These are phyloP conservation scores for Hymenotorrendiella dingleyae DNA, from an alignment of 2,329 filamentous ascomycete species.

Conservation along the genomic window DNA sequence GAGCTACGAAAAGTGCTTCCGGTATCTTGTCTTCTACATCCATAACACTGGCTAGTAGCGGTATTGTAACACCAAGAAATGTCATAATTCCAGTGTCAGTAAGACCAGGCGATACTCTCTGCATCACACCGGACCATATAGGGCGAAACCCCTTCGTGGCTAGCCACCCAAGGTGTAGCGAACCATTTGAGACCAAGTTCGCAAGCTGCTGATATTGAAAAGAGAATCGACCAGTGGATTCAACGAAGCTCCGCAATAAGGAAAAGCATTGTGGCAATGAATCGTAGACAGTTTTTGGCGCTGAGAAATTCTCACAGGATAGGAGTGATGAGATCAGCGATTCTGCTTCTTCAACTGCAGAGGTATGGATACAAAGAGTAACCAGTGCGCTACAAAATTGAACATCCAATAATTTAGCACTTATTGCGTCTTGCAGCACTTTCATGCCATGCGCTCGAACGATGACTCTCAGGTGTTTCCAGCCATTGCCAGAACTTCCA, in stretches of 20 bases:
- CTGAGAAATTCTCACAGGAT: conserved; percentile 31
- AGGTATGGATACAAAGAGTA: conserved; percentile 35
- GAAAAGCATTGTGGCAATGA: conserved; percentile 29
- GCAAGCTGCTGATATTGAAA: conserved; percentile 36
- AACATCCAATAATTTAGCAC: conserved; percentile 37
- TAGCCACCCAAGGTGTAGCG: conserved; percentile 40
- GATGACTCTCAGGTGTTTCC: conserved; percentile 40
- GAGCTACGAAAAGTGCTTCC: conserved; percentile 13
- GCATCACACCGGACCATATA: conserved; percentile 37
- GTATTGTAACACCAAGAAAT: conserved; percentile 34
- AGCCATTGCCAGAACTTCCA: conserved; percentile 36
- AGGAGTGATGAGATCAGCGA: conserved; percentile 35
- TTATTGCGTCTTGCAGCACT: conserved; percentile 38
- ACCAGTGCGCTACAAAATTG: conserved; percentile 37
- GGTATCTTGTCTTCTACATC: neutral
- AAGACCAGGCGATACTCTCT: conserved; percentile 30
- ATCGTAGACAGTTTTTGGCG: conserved; percentile 30
- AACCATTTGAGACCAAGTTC: conserved; percentile 30
- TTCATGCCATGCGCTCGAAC: conserved; percentile 42
- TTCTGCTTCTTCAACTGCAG: conserved; percentile 36
- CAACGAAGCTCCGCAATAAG: conserved; percentile 32
- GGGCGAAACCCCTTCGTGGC: conserved; percentile 36
- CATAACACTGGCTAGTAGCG: conserved; percentile 19
- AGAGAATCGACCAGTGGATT: conserved; percentile 27
- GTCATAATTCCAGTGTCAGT: conserved; percentile 31